phyloP scores from a whole-genome alignment of 352 stramenopile species.

The Phytophthora chlamydospora region DNA sequence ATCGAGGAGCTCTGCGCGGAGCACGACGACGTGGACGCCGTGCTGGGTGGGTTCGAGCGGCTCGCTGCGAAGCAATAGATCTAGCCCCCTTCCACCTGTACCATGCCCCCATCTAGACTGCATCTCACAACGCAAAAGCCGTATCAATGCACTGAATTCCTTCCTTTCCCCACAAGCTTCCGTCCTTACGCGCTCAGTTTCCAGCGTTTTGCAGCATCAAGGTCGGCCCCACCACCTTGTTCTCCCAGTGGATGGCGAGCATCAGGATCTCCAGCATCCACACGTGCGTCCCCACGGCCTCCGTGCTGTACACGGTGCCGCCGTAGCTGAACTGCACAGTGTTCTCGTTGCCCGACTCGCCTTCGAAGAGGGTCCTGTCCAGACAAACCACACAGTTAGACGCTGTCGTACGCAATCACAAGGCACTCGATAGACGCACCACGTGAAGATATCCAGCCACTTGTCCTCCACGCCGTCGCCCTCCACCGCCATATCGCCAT shows the following conservation, averaged over 20 bases:
- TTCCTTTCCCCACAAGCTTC: not conserved
- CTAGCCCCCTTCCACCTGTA: constrained; percentile 2
- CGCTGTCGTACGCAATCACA: not conserved
- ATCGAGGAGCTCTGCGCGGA: constrained; percentile 66
- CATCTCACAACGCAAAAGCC: constrained; percentile 1
- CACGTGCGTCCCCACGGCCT: constrained; percentile 44
- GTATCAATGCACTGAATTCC: not conserved
- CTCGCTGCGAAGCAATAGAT: constrained; percentile 11
- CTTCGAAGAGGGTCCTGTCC: constrained; percentile 54
- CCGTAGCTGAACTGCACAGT: constrained; percentile 56
- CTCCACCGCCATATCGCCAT: constrained; percentile 6
- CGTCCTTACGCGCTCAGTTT: not conserved
- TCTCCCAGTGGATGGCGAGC: constrained; percentile 65
- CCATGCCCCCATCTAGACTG: constrained; percentile 11
- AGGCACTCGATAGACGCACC: constrained; percentile 28
- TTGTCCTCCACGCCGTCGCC: constrained; percentile 21
- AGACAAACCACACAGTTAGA: constrained; percentile 8
- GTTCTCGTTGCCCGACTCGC: constrained; percentile 31
- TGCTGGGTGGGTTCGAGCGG: constrained; percentile 37
- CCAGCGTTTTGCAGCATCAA: constrained; percentile 29
- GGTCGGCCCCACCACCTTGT: constrained; percentile 49
- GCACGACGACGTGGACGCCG: constrained; percentile 47
- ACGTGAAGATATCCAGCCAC: constrained; percentile 73
- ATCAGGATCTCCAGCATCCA: constrained; percentile 77
- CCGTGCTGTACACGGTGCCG: constrained; percentile 47